Conservation (phyloP, 768 basidiomycete species). For the Mycena indigotica region DNA sequence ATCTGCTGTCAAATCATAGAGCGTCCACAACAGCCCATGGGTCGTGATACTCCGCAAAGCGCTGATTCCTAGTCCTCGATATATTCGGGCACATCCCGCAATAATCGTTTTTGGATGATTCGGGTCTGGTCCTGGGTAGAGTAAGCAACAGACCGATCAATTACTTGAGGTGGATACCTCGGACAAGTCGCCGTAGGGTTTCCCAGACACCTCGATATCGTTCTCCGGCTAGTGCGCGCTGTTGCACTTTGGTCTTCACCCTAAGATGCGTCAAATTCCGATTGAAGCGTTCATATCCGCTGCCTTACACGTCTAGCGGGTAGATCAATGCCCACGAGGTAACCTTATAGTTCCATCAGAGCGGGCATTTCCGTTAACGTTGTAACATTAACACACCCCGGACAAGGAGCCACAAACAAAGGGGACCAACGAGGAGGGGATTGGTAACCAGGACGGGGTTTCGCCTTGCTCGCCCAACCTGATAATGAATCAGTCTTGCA, state of each 20-base stretch:
- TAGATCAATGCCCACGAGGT: constrained; percentile 91
- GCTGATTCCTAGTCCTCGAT: constrained; percentile 92
- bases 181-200: constrained; percentile 76
- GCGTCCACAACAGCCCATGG: constrained; percentile 91
- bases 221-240: constrained; percentile 83
- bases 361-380: too few relatives aligned
- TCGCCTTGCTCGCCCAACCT: constrained; percentile 70
- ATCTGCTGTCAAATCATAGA: constrained; percentile 79
- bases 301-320: constrained; percentile 80
- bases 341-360: constrained; percentile 42
- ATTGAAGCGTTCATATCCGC: neutral
- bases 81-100: constrained; percentile 80
- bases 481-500: neutral
- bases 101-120: constrained; percentile 73
- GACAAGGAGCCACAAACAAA: constrained; percentile 91
- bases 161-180: constrained; percentile 52
- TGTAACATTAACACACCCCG: constrained; percentile 57
- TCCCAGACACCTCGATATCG: constrained; percentile 68
- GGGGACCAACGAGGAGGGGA: constrained; percentile 77
- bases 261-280: constrained; percentile 36
- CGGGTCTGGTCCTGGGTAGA: constrained; percentile 70
- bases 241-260: constrained; percentile 95
- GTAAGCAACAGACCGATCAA: constrained; percentile 1
- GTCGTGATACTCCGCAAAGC: constrained; percentile 91
- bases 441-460: constrained; percentile 85